Evolutionary conservation across 495 filamentous ascomycete genomes (phyloP).

Genomic region (Aspergillus panamensis): DNA sequence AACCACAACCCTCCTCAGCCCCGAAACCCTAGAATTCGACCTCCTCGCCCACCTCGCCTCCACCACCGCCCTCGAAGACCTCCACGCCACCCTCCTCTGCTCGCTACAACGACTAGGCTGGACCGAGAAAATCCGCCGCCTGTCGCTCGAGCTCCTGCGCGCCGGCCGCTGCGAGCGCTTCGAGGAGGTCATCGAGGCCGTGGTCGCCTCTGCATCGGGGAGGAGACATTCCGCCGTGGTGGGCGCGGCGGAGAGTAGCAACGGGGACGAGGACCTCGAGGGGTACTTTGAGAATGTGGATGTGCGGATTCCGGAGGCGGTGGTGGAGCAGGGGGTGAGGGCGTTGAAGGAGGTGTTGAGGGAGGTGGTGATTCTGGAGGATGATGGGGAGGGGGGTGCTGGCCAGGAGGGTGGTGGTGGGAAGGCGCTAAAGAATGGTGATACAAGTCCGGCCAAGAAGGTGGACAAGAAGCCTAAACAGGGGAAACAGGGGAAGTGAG

Average conservation of each 20-base stretch:
- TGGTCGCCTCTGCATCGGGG: slow-evolving; percentile 43
- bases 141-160: slow-evolving; percentile 44
- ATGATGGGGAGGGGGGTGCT: slow-evolving; percentile 39
- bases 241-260: slow-evolving; percentile 14
- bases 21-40: slow-evolving; percentile 44
- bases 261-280: slow-evolving; percentile 23
- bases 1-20: slow-evolving; percentile 20
- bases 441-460: slow-evolving; percentile 28
- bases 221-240: slow-evolving; percentile 31
- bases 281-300: slow-evolving; percentile 39
- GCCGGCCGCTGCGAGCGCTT: slow-evolving; percentile 47
- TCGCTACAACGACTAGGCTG: slow-evolving; percentile 42
- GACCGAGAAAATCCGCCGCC: slow-evolving; percentile 41
- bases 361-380: slow-evolving; percentile 48
- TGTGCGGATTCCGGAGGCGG: slow-evolving; percentile 39
- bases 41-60: slow-evolving; percentile 42
- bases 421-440: slow-evolving; percentile 17
- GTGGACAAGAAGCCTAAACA: slow-evolving; percentile 28
- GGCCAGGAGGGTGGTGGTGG: slow-evolving; percentile 3
- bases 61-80: slow-evolving; percentile 42
- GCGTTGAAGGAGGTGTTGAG: slow-evolving; percentile 48
- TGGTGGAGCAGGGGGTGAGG: slow-evolving; percentile 45
- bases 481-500: slow-evolving; percentile 27
- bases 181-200: slow-evolving; percentile 45
- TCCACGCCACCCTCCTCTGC: slow-evolving; percentile 42